phyloP scores from a whole-genome alignment of 345 rosid species.

The Murraya koenigii region DNA sequence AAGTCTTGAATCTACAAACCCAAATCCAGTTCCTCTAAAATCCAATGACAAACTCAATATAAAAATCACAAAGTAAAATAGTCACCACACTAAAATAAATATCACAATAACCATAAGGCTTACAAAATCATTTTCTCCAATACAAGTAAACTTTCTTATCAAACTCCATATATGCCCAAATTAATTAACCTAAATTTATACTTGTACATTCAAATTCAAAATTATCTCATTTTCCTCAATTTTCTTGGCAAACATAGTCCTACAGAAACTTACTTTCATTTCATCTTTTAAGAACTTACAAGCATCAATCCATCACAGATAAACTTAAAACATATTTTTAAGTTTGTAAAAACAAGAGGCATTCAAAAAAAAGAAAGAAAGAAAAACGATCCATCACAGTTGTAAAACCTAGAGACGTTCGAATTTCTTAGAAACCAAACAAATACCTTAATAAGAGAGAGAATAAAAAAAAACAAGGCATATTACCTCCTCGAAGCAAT shows the following conservation, averaged over 20 bases:
- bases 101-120: neutral
- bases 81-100: conserved; percentile 16
- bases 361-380: too few species aligned
- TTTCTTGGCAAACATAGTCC: neutral
- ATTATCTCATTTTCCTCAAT: neutral
- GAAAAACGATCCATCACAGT: too few species aligned
- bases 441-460: neutral
- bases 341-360: too few species aligned
- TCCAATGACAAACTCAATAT: conserved; percentile 35
- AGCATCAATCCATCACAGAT: too few species aligned
- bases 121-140: neutral
- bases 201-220: neutral
- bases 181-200: neutral
- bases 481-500: conserved; percentile 82
- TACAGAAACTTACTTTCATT: neutral
- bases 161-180: neutral
- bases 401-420: too few species aligned
- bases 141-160: neutral
- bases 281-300: too few species aligned
- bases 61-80: conserved; percentile 37
- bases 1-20: conserved; percentile 92
- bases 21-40: conserved; percentile 59
- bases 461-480: neutral
- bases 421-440: conserved; percentile 21
- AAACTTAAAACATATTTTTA: too few species aligned